Evolutionary conservation across 352 stramenopile species (phyloP), one percentile per base, ranked within the genome.

Genomic region (Aphanomyces stellatus): DNA sequence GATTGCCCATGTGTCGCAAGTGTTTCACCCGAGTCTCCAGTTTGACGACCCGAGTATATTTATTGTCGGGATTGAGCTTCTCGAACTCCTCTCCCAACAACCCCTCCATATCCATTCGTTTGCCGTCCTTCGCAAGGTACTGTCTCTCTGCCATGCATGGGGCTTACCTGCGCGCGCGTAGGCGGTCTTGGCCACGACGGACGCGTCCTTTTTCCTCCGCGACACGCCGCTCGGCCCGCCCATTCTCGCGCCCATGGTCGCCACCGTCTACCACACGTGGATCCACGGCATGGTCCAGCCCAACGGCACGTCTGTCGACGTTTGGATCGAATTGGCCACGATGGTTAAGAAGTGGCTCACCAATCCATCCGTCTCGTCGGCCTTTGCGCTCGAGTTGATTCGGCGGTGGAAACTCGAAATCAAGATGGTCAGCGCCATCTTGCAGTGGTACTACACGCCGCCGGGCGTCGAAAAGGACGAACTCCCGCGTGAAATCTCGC

Each of bases 381-480:
- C 76, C 0, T 75, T 93, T 22, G 84, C 78, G 0, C 63, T 74
- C 2, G 82, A 92, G 73, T 67, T 93, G 2, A 77, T 93, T 24
- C 84, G 90, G 35, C 91, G 86, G 70, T 95, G 86, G 86, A 91
- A 91, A 61, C 81, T 85, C 13, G 86, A 95, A 64, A 64, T 95
- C 28, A 59, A 35, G 27, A 43, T 30, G 31, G 7, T 67, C 15
- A 59, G 41, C 33, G 19, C 48, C n/a, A 22, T 67, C 3, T 8
- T 67, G 24, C 60, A 67, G 49, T 51, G 48, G 30, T 67, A 57
- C 2, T 59, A 57, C 49, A 37, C 48, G 22, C 28, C 43, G 15
- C 6, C 22, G 3, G 56, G 19, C 10, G 30, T 64, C 30, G 56
- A 64, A 22, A 64, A 64, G 41, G 56, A 64, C 19, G 56, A 64